Base-by-base conservation (phyloP, 441 rosid species). In the Melastoma candidum region DNA sequence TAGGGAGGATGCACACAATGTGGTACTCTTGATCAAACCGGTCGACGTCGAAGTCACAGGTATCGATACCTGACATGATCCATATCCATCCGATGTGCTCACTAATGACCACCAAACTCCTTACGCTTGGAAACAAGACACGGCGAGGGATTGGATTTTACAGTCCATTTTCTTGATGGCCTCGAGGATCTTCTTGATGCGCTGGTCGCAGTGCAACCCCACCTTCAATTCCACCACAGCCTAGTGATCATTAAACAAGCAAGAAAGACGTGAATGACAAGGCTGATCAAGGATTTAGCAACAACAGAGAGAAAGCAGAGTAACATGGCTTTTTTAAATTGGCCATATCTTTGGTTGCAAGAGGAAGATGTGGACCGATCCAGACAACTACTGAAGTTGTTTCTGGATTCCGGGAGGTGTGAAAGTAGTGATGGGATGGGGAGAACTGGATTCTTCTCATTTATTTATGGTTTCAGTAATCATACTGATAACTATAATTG, bases 91-190 rank as follows among this genome's bases (percentile, higher is more conserved):
- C 41, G 8, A 36, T 36, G 41, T 36, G 8, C 41, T 36, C 1
- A 17, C 22, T 36, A 36, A 9, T 36, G 8, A 4, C 41, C 41
- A 9, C 41, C 41, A 36, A 36, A 36, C 41, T 36, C 41, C 41
- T 36, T 3, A 12, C 29, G 52, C 52, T 5, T n/a, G 43, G 7
- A 12, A 24, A 2, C 44, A 59, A 26, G 17, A 17, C 29, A 24
- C 2, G 3, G 10, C 6, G 8, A 46, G 2, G 8, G 41, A 36
- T 36, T 36, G 41, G 41, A 36, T 36, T 6, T 24, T 76, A 89
- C 97, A 93, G 56, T 77, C 80, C 53, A 86, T 76, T 66, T 86
- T 86, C 81, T 90, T 86, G 65, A 90, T 82, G 25, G 90, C 89
- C 64, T 90, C 84, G 25, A 90, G 68, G 74, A 90, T 84, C 60